Conservation (phyloP, 2,329 filamentous ascomycete genomes). For the Chaetomiaceae sp. region DNA sequence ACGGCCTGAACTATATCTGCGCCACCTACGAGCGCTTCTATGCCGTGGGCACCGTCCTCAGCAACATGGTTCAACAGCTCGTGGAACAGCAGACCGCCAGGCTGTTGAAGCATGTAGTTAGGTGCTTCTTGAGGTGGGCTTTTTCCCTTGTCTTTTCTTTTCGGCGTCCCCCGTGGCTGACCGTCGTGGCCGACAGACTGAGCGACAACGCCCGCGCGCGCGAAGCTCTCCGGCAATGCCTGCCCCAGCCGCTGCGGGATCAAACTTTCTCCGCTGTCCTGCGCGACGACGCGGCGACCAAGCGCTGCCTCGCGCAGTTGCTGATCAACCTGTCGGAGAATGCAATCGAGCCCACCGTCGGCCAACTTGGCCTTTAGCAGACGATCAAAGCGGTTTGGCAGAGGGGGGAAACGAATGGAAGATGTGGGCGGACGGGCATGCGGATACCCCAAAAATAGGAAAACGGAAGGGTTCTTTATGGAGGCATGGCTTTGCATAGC, state of each 20-base stretch:
- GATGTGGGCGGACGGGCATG: too few relatives aligned
- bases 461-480: too few relatives aligned
- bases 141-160: too few relatives aligned
- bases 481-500: conserved; percentile 11
- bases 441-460: too few relatives aligned
- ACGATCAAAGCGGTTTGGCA: too few relatives aligned
- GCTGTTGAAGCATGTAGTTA: conserved; percentile 92
- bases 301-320: conserved; percentile 94
- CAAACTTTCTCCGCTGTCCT: conserved; percentile 96
- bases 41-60: conserved; percentile 92
- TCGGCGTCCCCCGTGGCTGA: not conserved
- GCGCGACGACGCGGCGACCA: conserved; percentile 93
- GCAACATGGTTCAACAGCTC: conserved; percentile 97
- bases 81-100: conserved; percentile 97
- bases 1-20: conserved; percentile 96
- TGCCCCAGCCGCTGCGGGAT: conserved; percentile 96
- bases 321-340: conserved; percentile 95
- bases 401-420: too few relatives aligned
- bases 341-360: conserved; percentile 50
- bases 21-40: conserved; percentile 99
- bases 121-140: conserved; percentile 87
- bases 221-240: conserved; percentile 90
- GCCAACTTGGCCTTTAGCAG: conserved; percentile 28
- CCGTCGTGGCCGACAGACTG: conserved; percentile 50
- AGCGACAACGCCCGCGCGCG: conserved; percentile 95